phyloP scores from a whole-genome alignment of 768 basidiomycete species.

The Mycena haematopus region DNA sequence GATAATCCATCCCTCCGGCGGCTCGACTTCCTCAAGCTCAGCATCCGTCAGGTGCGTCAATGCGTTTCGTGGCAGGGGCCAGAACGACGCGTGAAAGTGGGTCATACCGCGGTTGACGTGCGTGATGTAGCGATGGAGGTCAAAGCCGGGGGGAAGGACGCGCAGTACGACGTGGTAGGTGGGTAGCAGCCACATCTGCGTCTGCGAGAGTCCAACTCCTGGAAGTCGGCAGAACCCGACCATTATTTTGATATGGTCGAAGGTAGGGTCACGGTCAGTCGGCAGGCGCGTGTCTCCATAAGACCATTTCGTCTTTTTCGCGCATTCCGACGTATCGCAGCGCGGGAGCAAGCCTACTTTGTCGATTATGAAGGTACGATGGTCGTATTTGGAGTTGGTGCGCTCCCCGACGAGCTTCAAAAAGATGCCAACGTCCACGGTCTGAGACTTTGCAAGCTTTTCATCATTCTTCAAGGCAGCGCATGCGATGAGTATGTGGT shows the following conservation, averaged over 20 bases:
- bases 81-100: conserved; percentile 13
- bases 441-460: not conserved
- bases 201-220: not conserved
- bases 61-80: not conserved
- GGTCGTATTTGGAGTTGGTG: conserved; percentile 8
- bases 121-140: conserved; percentile 19
- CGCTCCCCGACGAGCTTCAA: not conserved
- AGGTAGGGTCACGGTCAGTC: too few relatives aligned
- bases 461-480: conserved; percentile 5
- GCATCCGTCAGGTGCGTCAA: not conserved
- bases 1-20: not conserved
- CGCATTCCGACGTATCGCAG: not conserved
- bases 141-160: not conserved
- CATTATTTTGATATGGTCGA: not conserved
- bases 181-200: conserved; percentile 3
- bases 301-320: not conserved
- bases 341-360: not conserved
- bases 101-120: conserved; percentile 22
- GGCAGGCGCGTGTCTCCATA: not conserved
- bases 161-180: not conserved
- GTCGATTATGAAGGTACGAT: conserved; percentile 17
- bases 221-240: not conserved
- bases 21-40: not conserved
- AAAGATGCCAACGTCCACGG: conserved; percentile 1
- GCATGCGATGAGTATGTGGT: not conserved